Percentiles rank a stretch among this genome's conserved stretches.
Evolutionary conservation across 2,329 filamentous ascomycete species (phyloP).

Genomic region (Diaporthe humulicola): DNA sequence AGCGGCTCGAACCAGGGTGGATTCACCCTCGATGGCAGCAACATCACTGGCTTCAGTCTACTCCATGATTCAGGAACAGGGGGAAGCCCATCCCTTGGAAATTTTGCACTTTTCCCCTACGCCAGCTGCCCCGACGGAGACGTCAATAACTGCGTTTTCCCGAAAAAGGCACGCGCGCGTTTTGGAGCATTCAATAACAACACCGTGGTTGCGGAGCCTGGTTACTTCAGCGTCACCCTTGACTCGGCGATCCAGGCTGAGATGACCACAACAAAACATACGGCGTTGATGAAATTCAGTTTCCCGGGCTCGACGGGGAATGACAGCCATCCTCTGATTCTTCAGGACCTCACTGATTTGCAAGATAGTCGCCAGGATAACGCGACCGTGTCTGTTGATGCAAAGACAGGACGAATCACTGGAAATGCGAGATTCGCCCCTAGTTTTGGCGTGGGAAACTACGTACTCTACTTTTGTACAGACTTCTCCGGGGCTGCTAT

Average conservation of each 20-base stretch:
- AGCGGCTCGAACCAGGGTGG: slow-evolving; percentile 68
- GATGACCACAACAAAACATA: slow-evolving; percentile 76
- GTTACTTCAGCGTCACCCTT: slow-evolving; percentile 74
- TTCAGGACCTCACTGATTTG: slow-evolving; percentile 76
- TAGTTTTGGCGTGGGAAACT: slow-evolving; percentile 75
- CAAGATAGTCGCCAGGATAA: slow-evolving; percentile 71
- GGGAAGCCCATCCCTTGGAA: slow-evolving; percentile 73
- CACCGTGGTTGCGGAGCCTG: slow-evolving; percentile 70
- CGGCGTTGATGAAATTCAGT: slow-evolving; percentile 75
- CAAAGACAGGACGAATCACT: slow-evolving; percentile 69
- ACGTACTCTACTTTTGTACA: slow-evolving; percentile 74
- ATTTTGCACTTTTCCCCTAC: slow-evolving; percentile 80
- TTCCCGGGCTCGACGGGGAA: slow-evolving; percentile 62
- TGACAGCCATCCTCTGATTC: slow-evolving; percentile 68
- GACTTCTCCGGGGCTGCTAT: slow-evolving; percentile 73
- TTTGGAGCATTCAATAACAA: slow-evolving; percentile 62
- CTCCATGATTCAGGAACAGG: slow-evolving; percentile 73
- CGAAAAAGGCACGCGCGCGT: slow-evolving; percentile 57
- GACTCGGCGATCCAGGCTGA: slow-evolving; percentile 71
- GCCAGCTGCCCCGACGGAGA: slow-evolving; percentile 71
- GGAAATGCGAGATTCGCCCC: slow-evolving; percentile 73
- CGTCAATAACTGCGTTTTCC: slow-evolving; percentile 72
- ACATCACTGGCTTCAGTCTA: slow-evolving; percentile 68
- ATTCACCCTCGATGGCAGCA: slow-evolving; percentile 64
- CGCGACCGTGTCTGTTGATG: slow-evolving; percentile 67